Conservation (phyloP, 1,139 yeast genomes). For the Nakaseomyces uthaithaninus region DNA sequence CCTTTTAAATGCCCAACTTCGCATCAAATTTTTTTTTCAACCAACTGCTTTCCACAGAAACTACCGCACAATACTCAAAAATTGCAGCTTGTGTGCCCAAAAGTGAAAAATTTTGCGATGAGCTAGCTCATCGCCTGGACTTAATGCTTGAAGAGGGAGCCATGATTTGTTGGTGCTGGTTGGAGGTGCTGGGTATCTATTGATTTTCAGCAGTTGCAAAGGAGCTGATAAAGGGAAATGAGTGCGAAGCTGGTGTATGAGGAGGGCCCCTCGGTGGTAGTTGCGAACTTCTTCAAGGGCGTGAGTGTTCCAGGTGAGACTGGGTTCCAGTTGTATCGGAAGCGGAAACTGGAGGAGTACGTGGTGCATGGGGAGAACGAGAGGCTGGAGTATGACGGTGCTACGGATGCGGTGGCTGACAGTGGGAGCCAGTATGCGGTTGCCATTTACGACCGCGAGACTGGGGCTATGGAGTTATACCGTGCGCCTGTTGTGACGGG, state of each 20-base stretch:
- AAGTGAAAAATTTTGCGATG: background rate
- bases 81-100: too few species aligned
- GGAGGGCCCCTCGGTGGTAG: conserved; percentile 33
- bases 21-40: too few species aligned
- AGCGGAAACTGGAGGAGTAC: conserved; percentile 38
- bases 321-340: conserved; percentile 54
- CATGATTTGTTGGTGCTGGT: too few species aligned
- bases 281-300: conserved; percentile 63
- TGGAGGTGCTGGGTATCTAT: too few species aligned
- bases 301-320: conserved; percentile 52
- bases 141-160: too few species aligned
- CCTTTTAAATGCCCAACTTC: too few species aligned
- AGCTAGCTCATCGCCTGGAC: background rate
- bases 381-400: conserved; percentile 65
- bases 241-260: conserved; percentile 14
- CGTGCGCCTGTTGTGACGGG: conserved; percentile 52
- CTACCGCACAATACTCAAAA: background rate
- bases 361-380: conserved; percentile 74
- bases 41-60: background rate
- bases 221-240: too few species aligned
- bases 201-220: too few species aligned
- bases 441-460: conserved; percentile 61
- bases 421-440: conserved; percentile 47
- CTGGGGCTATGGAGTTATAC: conserved; percentile 51
- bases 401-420: conserved; percentile 28